Conservation (phyloP, 2,329 filamentous ascomycete genomes). For the Alternaria dauci region DNA sequence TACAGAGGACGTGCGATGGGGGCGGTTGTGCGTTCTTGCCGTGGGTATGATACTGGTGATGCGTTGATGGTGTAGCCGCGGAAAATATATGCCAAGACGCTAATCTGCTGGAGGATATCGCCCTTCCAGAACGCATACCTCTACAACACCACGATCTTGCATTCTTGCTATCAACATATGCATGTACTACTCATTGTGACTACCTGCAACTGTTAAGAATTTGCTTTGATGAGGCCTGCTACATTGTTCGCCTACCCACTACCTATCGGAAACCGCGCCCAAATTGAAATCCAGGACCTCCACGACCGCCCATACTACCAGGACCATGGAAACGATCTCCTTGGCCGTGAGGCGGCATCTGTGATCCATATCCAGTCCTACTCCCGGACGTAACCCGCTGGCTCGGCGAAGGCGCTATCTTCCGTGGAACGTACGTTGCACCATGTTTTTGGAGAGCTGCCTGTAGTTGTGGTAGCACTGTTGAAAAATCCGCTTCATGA, state of each 20-base stretch:
- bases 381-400: neutral
- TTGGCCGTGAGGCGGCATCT: neutral
- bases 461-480: constrained; percentile 1
- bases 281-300: neutral
- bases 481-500: neutral
- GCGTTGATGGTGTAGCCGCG: constrained; percentile 5
- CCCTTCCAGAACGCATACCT: neutral
- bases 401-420: neutral
- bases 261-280: neutral
- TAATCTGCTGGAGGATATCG: neutral
- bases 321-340: neutral
- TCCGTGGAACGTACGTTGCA: constrained; percentile 5
- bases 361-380: neutral
- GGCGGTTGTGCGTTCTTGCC: neutral
- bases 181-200: neutral
- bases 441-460: constrained; percentile 1
- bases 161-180: neutral
- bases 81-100: constrained; percentile 20
- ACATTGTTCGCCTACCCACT: neutral
- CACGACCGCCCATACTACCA: neutral
- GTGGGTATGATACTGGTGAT: neutral
- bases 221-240: neutral
- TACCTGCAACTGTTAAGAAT: neutral
- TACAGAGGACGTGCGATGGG: neutral
- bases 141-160: neutral